Evolutionary conservation across 1,284 basidiomycete species (phyloP).

Genomic region (Ceratobasidium sp.): DNA sequence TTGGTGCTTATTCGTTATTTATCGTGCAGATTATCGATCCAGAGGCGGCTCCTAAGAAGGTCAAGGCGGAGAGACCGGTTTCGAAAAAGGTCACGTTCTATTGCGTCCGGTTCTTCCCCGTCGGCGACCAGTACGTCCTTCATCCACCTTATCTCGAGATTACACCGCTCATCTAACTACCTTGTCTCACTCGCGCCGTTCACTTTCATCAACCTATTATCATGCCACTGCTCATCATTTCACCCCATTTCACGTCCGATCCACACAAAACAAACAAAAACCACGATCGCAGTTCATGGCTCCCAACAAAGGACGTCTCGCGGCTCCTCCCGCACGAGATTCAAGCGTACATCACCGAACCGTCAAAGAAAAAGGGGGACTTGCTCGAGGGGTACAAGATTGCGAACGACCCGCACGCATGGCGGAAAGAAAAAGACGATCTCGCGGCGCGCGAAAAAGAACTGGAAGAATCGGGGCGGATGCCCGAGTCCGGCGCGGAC

Average conservation of each 20-base stretch:
- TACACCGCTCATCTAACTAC: neutral
- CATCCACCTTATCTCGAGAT: slow-evolving; percentile 34
- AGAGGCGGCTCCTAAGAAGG: slow-evolving; percentile 66
- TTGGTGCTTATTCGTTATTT: neutral
- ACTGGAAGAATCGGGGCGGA: slow-evolving; percentile 64
- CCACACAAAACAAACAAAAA: slow-evolving; percentile 41
- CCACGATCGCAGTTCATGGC: slow-evolving; percentile 76
- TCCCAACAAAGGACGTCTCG: slow-evolving; percentile 82
- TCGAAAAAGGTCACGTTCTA: slow-evolving; percentile 76
- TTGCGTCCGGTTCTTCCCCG: slow-evolving; percentile 89
- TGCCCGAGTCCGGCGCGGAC: slow-evolving; percentile 68
- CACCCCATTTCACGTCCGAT: slow-evolving; percentile 33
- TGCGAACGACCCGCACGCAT: slow-evolving; percentile 81
- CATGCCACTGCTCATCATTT: slow-evolving; percentile 4
- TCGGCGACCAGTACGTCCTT: slow-evolving; percentile 85
- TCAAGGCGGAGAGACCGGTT: slow-evolving; percentile 74
- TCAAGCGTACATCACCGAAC: slow-evolving; percentile 80
- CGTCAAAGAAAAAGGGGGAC: slow-evolving; percentile 77
- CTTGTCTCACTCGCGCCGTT: neutral
- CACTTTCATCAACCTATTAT: neutral
- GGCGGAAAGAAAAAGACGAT: slow-evolving; percentile 67
- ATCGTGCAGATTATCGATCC: slow-evolving; percentile 77
- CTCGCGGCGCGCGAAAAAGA: slow-evolving; percentile 54
- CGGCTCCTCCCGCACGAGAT: slow-evolving; percentile 84
- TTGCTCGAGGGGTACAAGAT: slow-evolving; percentile 84